These are phyloP conservation scores for Ustilago esculenta DNA, from an alignment of 1,284 basidiomycete species.

Conservation along the genomic window DNA sequence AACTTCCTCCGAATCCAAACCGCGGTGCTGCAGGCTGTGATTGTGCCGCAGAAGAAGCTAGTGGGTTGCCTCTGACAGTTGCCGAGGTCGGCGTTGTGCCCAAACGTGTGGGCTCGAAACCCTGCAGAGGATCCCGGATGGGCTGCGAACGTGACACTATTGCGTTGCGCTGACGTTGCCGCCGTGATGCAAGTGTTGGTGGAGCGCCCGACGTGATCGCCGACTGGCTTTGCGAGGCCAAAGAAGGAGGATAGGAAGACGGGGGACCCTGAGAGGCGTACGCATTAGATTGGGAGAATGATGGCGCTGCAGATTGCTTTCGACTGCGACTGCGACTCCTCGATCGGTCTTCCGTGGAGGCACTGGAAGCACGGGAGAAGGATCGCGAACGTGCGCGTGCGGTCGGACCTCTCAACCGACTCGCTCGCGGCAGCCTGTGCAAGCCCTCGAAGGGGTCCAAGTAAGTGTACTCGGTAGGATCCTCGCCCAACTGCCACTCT, in stretches of 20 bases:
- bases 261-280: slow-evolving; percentile 9
- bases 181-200: slow-evolving; percentile 18
- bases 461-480: slow-evolving; percentile 26
- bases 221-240: slow-evolving; percentile 17
- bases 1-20: slow-evolving; percentile 25
- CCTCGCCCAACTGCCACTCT: slow-evolving; percentile 43
- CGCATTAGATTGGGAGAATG: slow-evolving; percentile 17
- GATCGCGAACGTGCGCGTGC: slow-evolving; percentile 38
- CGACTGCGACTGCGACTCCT: slow-evolving; percentile 21
- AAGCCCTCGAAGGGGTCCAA: slow-evolving; percentile 40
- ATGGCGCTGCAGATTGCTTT: slow-evolving; percentile 13
- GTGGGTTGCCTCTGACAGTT: not conserved
- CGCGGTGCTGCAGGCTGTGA: slow-evolving; percentile 16
- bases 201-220: slow-evolving; percentile 18
- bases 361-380: slow-evolving; percentile 40
- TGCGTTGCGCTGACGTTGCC: slow-evolving; percentile 10
- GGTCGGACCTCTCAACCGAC: slow-evolving; percentile 25
- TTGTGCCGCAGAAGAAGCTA: slow-evolving; percentile 5
- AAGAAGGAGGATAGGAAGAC: slow-evolving; percentile 27
- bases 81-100: too few relatives aligned
- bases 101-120: not conserved
- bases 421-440: slow-evolving; percentile 38
- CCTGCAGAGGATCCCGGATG: slow-evolving; percentile 4
- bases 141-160: slow-evolving; percentile 17
- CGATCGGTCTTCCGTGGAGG: slow-evolving; percentile 21